phyloP scores from a whole-genome alignment of 352 stramenopile genomes.

The Saprolegnia parasitica region DNA sequence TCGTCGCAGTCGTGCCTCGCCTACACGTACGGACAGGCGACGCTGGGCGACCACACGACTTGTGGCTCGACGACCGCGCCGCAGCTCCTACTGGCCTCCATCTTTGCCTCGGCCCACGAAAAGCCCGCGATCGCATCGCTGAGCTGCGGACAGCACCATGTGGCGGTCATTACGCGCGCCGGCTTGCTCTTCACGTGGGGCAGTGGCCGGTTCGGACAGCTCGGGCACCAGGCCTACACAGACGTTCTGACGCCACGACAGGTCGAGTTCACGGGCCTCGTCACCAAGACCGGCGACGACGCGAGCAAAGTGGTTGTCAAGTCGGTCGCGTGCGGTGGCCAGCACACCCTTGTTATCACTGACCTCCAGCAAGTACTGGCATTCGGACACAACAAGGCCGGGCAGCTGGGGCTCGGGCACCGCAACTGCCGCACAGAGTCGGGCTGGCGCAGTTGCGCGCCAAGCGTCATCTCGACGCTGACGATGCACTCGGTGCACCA shows the following conservation, averaged over 20 bases:
- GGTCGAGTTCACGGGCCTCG: constrained; percentile 40
- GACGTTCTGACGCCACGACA: constrained; percentile 42
- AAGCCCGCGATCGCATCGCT: constrained; percentile 42
- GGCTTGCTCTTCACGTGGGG: constrained; percentile 70
- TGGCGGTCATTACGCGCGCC: constrained; percentile 50
- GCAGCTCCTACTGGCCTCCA: constrained; percentile 34
- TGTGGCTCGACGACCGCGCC: constrained; percentile 36
- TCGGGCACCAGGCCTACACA: constrained; percentile 55
- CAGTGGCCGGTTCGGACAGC: constrained; percentile 66
- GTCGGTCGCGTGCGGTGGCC: constrained; percentile 56
- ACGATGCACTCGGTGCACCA: constrained; percentile 60
- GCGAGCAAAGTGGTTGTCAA: constrained; percentile 53
- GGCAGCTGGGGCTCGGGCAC: constrained; percentile 63
- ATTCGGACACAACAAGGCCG: constrained; percentile 78
- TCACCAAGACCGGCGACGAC: constrained; percentile 35
- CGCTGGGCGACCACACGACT: constrained; percentile 51
- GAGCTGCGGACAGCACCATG: constrained; percentile 71
- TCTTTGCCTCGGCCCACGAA: constrained; percentile 40
- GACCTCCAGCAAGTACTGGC: constrained; percentile 67
- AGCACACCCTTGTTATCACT: constrained; percentile 70
- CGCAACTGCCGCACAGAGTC: constrained; percentile 48
- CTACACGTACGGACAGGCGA: constrained; percentile 54
- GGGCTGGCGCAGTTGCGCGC: constrained; percentile 63
- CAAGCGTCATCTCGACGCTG: constrained; percentile 45
- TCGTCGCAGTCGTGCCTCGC: constrained; percentile 40